phyloP scores from a whole-genome alignment of 2,329 filamentous ascomycete genomes.

The Huntiella omanensis region DNA sequence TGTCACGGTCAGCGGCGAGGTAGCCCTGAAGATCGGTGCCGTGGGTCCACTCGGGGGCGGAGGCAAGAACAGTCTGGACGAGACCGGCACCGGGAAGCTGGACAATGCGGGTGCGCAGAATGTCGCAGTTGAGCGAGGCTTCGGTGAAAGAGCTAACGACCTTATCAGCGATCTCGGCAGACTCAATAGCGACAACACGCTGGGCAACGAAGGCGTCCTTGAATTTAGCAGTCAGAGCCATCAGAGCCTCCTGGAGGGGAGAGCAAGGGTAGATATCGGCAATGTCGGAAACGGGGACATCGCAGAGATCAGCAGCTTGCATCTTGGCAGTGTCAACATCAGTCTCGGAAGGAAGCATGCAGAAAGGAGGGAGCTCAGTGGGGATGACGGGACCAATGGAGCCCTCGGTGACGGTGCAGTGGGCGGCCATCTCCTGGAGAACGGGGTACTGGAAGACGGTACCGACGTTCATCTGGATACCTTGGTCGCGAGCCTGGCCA shows the following conservation, averaged over 20 bases:
- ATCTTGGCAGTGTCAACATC: slow-evolving; percentile 19
- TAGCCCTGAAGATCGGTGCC: slow-evolving; percentile 22
- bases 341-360: slow-evolving; percentile 18
- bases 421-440: slow-evolving; percentile 25
- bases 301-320: slow-evolving; percentile 24
- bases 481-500: slow-evolving; percentile 22
- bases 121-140: slow-evolving; percentile 20
- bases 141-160: slow-evolving; percentile 26
- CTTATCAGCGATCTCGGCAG: slow-evolving; percentile 19
- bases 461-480: slow-evolving; percentile 25
- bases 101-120: slow-evolving; percentile 31
- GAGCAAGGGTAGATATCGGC: slow-evolving; percentile 37
- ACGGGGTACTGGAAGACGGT: slow-evolving; percentile 27
- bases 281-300: slow-evolving; percentile 18
- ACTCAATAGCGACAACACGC: slow-evolving; percentile 24
- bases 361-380: slow-evolving; percentile 20
- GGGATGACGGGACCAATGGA: slow-evolving; percentile 14
- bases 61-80: slow-evolving; percentile 27
- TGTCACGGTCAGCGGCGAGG: slow-evolving; percentile 22
- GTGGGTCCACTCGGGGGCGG: slow-evolving; percentile 19
- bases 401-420: slow-evolving; percentile 11
- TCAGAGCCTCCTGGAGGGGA: slow-evolving; percentile 33
- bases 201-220: slow-evolving; percentile 34
- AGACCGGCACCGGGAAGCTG: slow-evolving; percentile 25
- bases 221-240: slow-evolving; percentile 32